Base-by-base conservation (phyloP, 257 asterid genomes). In the Henckelia pumila region DNA sequence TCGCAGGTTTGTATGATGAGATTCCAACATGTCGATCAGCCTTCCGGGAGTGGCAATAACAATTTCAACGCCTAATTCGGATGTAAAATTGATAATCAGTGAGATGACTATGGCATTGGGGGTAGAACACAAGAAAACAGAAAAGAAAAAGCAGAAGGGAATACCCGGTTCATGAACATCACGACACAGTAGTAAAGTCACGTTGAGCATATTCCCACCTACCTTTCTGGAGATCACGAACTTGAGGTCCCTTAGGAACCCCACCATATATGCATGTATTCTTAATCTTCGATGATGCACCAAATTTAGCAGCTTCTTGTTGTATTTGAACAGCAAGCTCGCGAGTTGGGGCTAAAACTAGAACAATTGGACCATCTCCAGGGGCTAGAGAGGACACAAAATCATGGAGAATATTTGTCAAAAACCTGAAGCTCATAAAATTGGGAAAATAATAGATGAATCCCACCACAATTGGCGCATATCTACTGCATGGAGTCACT, bases 161-260 rank as follows among this genome's bases (percentile, higher is more conserved):
- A 88, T 93, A 93, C 97, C 97, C 99, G 99, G 91, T 89, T 89
- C 85, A 87, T 83, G 94, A 84, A 83, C 94, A 89, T 88, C 98
- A 89, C 85, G 96, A 83, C 76, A 92, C 88, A 93, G 97, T 86
- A 90, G 95, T 84, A 93, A 89, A 90, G 91, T 90, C 96, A 85
- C 93, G 83, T 86, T 90, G 95, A 90, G 97, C 99, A 79, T 83
- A 88, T 83, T 91, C 57, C 95, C 99, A 93, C 99, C 99, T 93
- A 93, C 99, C 99, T 93, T 93, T 93, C 99, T 93, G 99, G 77
- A 93, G 99, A 90, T 93, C 99, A 88, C 99, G 97, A 78, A 93
- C 96, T 76, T 93, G 99, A 62, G 99, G 99, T 57, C 99, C 99
- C 92, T 93, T 93, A 50, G 99, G 99, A 67, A 93, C 99, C 95